Evolutionary conservation across 345 rosid species (phyloP).

Genomic region (Acer yangbiense): DNA sequence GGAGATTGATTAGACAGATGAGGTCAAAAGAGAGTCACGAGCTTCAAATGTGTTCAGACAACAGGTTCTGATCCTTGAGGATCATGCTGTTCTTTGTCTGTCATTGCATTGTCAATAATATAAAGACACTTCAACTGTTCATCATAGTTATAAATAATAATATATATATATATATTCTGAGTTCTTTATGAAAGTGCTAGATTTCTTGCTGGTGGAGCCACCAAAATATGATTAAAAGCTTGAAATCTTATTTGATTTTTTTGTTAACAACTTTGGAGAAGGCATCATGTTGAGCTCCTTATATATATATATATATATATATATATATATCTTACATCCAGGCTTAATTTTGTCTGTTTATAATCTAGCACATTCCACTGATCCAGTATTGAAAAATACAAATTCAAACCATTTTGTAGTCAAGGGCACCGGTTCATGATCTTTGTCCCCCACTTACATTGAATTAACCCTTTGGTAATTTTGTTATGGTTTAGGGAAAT

Average conservation of each 20-base stretch:
- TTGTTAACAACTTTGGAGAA: slow-evolving; percentile 13
- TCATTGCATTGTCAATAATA: neutral
- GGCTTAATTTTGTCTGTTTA: neutral
- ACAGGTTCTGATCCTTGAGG: neutral
- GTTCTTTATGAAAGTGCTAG: neutral
- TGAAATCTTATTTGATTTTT: neutral
- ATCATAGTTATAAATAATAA: neutral
- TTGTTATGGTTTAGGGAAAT: neutral
- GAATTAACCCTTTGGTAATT: neutral
- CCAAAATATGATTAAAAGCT: slow-evolving; percentile 18
- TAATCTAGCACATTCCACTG: slow-evolving; percentile 17
- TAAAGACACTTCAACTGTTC: neutral
- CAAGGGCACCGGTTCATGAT: neutral
- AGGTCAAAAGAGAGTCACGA: neutral
- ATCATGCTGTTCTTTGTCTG: slow-evolving; percentile 6
- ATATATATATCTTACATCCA: too few species aligned
- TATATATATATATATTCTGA: neutral
- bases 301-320: neutral
- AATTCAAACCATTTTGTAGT: neutral
- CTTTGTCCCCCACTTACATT: neutral
- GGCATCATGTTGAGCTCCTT: neutral
- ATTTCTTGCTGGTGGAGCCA: neutral
- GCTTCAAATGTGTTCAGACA: neutral
- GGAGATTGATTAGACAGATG: too few species aligned
- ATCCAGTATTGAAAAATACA: neutral